Percentiles rank a stretch among this genome's conserved stretches.
These are phyloP conservation scores for Coelastrella sp. DNA, from an alignment of 139 green algal genomes.

Conservation along the genomic window DNA sequence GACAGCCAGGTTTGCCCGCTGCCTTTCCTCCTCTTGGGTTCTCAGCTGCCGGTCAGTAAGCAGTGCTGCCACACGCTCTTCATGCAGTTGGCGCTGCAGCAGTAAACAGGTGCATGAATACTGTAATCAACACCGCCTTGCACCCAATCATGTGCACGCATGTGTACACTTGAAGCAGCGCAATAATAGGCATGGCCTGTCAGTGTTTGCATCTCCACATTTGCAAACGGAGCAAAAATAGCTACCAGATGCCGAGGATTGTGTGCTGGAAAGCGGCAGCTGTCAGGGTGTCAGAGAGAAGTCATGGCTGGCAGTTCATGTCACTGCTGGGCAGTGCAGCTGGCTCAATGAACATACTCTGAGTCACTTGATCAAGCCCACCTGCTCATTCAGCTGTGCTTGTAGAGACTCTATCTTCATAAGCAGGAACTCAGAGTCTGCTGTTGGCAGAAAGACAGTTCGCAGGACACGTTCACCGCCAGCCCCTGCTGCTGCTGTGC, in stretches of 20 bases:
- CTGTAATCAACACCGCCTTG: neutral
- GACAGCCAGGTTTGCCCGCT: conserved; percentile 51
- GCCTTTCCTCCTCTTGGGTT: conserved; percentile 75
- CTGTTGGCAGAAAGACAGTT: conserved; percentile 75
- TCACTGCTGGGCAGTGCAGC: neutral
- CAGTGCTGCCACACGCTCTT: conserved; percentile 82
- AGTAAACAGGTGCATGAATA: neutral
- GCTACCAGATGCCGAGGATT: too few species aligned
- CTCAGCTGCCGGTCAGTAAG: conserved; percentile 83
- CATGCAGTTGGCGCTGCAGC: conserved; percentile 76
- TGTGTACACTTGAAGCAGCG: too few species aligned
- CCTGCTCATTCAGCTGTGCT: conserved; percentile 86
- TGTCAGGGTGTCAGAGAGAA: too few species aligned
- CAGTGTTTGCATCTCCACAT: too few species aligned
- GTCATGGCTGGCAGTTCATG: neutral
- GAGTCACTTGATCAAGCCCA: conserved; percentile 10
- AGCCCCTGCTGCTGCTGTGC: neutral
- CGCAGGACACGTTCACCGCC: conserved; percentile 60
- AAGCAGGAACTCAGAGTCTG: conserved; percentile 75
- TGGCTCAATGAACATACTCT: neutral
- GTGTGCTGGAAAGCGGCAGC: too few species aligned
- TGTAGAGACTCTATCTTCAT: conserved; percentile 86
- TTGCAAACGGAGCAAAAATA: too few species aligned
- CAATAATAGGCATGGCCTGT: too few species aligned
- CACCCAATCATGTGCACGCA: neutral